Evolutionary conservation across 1,284 basidiomycete species (phyloP), one percentile per base, ranked within the genome.

Genomic region (Leccinum proliferum): DNA sequence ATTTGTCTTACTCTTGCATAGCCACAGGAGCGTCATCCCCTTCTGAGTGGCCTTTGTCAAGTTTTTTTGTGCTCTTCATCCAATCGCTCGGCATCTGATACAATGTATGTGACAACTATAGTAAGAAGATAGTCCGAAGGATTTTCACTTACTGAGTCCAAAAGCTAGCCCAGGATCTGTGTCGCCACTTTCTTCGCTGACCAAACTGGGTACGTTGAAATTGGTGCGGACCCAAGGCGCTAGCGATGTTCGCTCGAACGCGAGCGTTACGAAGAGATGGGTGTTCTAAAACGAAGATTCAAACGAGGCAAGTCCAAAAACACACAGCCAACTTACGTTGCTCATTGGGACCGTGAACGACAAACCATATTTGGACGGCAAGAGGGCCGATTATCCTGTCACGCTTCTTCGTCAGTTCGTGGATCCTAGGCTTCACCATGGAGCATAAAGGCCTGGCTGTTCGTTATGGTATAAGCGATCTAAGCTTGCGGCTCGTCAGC

Each of bases 191-290:
- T 46, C 5, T 25, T 12, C 46, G 4, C 43, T 39, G 2, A 21
- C 4, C 29, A 59, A 18, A 32, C 18, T 11, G 5, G 10, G 14
- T 10, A 32, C 52, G 2, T 59, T 29, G 6, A 55, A 25, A 9
- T n/a, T 59, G 46, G 70, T 46, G 32, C 46, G 48, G 9, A 52
- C 34, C n/a, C n/a, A 71, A 58, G 5, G 62, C 67, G 9, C 59
- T 18, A 2, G 63, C 69, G 8, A 71, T 59, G 55, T 71, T 71
- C 1, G 61, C 58, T 62, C 66, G 65, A 37, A 70, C 29, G 25
- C 4, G 21, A 4, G 59, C 2, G 9, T 66, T 10, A 2, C 15
- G 41, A 52, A 64, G n/a, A 11, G 66, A 32, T 57, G 7, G 52
- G 8, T 50, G 46, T 0, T 55, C 70, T 69, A 10, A 18, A 57